phyloP scores from a whole-genome alignment of 768 basidiomycete species.

The Leccinum boreale region DNA sequence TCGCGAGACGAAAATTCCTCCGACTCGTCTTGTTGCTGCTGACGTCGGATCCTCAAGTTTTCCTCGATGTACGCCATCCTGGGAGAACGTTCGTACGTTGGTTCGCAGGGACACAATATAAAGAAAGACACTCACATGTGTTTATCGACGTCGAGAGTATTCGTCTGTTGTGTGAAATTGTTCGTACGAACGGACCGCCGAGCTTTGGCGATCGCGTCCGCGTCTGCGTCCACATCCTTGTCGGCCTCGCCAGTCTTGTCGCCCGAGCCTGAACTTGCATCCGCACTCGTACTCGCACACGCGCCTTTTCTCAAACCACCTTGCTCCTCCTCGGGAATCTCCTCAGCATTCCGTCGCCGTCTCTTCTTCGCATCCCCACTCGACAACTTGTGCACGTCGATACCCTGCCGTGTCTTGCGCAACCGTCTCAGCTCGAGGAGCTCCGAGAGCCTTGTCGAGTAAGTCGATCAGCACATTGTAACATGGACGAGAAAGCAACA shows the following conservation, averaged over 20 bases:
- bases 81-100: neutral
- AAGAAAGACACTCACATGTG: constrained; percentile 69
- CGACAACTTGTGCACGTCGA: constrained; percentile 80
- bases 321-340: constrained; percentile 43
- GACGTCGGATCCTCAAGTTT: constrained; percentile 77
- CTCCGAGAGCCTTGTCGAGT: constrained; percentile 65
- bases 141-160: constrained; percentile 94
- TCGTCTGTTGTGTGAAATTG: constrained; percentile 98
- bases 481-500: constrained; percentile 18
- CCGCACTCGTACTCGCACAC: constrained; percentile 11
- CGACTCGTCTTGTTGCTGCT: constrained; percentile 47
- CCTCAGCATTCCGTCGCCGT: constrained; percentile 50
- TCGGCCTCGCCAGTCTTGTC: constrained; percentile 19
- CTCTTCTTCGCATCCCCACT: constrained; percentile 79
- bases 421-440: constrained; percentile 82
- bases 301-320: constrained; percentile 56
- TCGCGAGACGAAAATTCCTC: constrained; percentile 43
- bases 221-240: constrained; percentile 32
- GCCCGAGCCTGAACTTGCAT: neutral
- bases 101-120: no score
- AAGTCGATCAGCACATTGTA: neutral
- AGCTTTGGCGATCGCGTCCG: constrained; percentile 64
- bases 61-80: constrained; percentile 98
- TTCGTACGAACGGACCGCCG: constrained; percentile 74
- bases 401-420: constrained; percentile 70